Base-by-base conservation (phyloP, 2,329 filamentous ascomycete species). In the Furcasterigmium furcatum region DNA sequence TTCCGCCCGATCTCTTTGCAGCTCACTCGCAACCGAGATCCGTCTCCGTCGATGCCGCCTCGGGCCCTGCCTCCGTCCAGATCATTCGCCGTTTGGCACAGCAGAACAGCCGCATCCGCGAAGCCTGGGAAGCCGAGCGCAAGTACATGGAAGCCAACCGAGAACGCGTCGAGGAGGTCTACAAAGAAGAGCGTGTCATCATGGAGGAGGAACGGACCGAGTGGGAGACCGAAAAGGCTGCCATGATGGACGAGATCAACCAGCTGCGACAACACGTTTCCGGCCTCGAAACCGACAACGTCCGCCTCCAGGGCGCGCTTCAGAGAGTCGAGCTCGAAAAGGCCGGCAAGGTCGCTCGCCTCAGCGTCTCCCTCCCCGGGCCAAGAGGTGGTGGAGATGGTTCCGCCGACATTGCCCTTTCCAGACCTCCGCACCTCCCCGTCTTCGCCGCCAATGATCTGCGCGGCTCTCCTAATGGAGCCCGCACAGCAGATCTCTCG, bases 101-200 rank as follows among this genome's bases (percentile, higher is more conserved):
- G 48, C 72, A 74, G 51, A 71, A 71, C 51, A 55, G 60, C 25
- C 54, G 65, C 22, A 71, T 72, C 34, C 63, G 70, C 20, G 73
- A 76, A 47, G 73, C 70, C 18, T 78, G 75, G 74, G 73, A 76
- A 53, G 71, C 72, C 9, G 76, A 80, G 56, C 71, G 76, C 27
- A 72, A 70, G 41, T 70, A 78, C 46, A 64, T 80, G 46, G 76
- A 80, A 54, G 74, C 74, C 7, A 77, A 74, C 50, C 71, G 76
- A 10, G 69, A 70, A 38, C 71, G 74, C 13, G 76, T 72, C 4
- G 77, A 79, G 52, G 72, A 77, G 55, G 71, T 79, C n/a, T 79
- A 79, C 54, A 71, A 71, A 50, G 74, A 78, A 52, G 76, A 80
- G 54, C 71, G 74, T 8, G 64, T 63, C 41, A 66, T 79, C 46